Base-by-base conservation (phyloP, 1,284 basidiomycete genomes). In the Pholiota adiposa region DNA sequence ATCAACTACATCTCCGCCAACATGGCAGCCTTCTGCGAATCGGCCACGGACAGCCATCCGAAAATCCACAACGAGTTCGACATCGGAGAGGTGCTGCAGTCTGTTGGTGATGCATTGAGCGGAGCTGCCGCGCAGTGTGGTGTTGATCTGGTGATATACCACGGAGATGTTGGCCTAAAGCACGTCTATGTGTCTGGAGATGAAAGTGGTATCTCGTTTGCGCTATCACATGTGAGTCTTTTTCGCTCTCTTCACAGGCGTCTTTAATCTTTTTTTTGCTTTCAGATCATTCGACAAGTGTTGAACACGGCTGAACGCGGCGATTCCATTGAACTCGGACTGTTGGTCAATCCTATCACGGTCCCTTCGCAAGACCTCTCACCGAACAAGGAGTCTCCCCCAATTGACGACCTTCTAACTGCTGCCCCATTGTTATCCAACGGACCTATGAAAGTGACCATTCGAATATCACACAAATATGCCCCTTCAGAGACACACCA, bases 1-100 rank as follows among this genome's bases (percentile, higher is more conserved):
- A 83, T 97, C 63, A 96, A 96, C 72, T 96, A 93, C 70, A 85
- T 96, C 67, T 92, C 92, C 1, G 91, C 92, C 12, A 92, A 96
- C 71, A 87, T 92, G 83, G 66, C 76, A 12, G 72, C 79, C 9
- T 78, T 88, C 64, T 79, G 76, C 56, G 65, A 67, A 25, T 59
- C 66, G 3, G 11, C 58, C n/a, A 25, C 21, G 29, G 31, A 40
- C 19, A 23, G 36, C 2, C 27, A 38, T 21, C 33, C 5, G 41
- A 56, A 31, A 40, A 18, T 23, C 53, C 46, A 68, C 48, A 62
- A 73, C 40, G 78, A 80, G 50, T 83, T 83, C 60, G 80, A 83
- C 64, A 74, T 83, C 44, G 81, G 79, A 44, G 81, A 83, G 63
- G 68, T 80, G 70, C 62, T 83, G 56, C 81, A 83, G 67, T 79